These are phyloP conservation scores for Volutella citrinella DNA, from an alignment of 2,329 filamentous ascomycete genomes.

Conservation along the genomic window DNA sequence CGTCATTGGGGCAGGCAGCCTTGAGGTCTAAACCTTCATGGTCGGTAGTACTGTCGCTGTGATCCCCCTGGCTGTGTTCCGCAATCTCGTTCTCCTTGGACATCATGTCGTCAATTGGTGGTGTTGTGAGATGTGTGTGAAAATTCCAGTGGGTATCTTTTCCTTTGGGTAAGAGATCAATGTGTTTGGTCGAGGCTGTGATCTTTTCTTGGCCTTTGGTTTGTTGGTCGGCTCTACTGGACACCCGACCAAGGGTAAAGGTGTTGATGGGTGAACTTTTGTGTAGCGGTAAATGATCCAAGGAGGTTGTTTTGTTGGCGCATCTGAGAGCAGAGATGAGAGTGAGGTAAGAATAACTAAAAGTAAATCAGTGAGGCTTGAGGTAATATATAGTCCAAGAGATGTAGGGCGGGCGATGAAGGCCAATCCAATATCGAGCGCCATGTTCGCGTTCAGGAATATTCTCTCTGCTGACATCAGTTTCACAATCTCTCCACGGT, in stretches of 20 bases:
- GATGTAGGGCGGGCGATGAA: slow-evolving; percentile 9
- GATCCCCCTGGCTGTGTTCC: slow-evolving; percentile 6
- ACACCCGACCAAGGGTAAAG: slow-evolving; percentile 8
- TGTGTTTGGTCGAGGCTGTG: slow-evolving; percentile 1
- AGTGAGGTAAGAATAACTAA: slow-evolving; percentile 8
- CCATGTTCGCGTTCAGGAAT: slow-evolving; percentile 6
- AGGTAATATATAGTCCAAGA: slow-evolving; percentile 11
- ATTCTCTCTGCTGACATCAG: slow-evolving; percentile 5
- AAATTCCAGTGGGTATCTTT: slow-evolving; percentile 4
- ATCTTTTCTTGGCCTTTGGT: slow-evolving; percentile 6
- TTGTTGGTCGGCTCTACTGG: slow-evolving; percentile 8
- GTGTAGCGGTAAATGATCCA: slow-evolving; percentile 9
- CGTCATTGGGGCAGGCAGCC: slow-evolving; percentile 1
- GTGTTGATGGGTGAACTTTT: slow-evolving; percentile 11
- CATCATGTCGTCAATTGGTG: slow-evolving; percentile 10
- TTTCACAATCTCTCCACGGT: slow-evolving; percentile 11
- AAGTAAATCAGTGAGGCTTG: slow-evolving; percentile 7
- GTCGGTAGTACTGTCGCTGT: slow-evolving; percentile 9
- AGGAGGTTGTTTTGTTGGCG: slow-evolving; percentile 6
- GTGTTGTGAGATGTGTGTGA: slow-evolving; percentile 9
- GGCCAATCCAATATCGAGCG: slow-evolving; percentile 7
- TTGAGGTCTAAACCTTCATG: slow-evolving; percentile 8
- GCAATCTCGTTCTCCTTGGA: slow-evolving; percentile 9
- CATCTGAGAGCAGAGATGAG: slow-evolving; percentile 9
- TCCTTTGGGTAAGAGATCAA: slow-evolving; percentile 2